Evolutionary conservation across 345 rosid genomes (phyloP).

Genomic region (Acer saccharum): DNA sequence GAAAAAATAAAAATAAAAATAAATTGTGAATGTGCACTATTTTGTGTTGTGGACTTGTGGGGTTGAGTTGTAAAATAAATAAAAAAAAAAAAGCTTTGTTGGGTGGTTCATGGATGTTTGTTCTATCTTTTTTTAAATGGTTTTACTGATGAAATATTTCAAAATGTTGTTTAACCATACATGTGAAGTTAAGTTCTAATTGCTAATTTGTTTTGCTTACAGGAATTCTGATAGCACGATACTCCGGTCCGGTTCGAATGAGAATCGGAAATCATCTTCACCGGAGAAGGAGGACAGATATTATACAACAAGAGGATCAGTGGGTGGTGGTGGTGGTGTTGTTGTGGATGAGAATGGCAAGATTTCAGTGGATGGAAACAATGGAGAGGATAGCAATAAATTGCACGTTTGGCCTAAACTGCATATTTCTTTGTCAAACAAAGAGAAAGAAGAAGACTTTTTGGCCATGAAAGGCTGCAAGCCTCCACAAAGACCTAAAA

Average conservation of each 20-base stretch:
- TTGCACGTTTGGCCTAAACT: slow-evolving; percentile 65
- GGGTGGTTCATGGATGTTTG: background rate
- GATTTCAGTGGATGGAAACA: slow-evolving; percentile 35
- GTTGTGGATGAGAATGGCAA: slow-evolving; percentile 50
- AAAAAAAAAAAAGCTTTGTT: background rate
- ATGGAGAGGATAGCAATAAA: slow-evolving; percentile 43
- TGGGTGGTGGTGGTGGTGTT: slow-evolving; percentile 21
- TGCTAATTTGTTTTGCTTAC: slow-evolving; percentile 14
- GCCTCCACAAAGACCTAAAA: slow-evolving; percentile 76
- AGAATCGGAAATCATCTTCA: slow-evolving; percentile 45
- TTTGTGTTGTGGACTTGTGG: background rate
- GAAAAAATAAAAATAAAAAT: slow-evolving; percentile 4
- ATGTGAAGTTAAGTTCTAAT: background rate
- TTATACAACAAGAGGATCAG: slow-evolving; percentile 64
- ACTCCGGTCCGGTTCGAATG: slow-evolving; percentile 33
- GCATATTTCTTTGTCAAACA: slow-evolving; percentile 56
- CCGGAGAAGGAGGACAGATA: slow-evolving; percentile 67
- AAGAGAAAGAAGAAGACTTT: slow-evolving; percentile 80
- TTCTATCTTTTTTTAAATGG: background rate
- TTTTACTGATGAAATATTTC: background rate
- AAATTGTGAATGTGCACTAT: background rate
- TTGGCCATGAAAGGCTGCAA: slow-evolving; percentile 83
- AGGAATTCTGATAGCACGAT: slow-evolving; percentile 58
- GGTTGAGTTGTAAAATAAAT: slow-evolving; percentile 10
- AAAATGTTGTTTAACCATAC: background rate